These are phyloP conservation scores for Suhomyces faveliae DNA, from an alignment of 805 yeast species.

Conservation along the genomic window DNA sequence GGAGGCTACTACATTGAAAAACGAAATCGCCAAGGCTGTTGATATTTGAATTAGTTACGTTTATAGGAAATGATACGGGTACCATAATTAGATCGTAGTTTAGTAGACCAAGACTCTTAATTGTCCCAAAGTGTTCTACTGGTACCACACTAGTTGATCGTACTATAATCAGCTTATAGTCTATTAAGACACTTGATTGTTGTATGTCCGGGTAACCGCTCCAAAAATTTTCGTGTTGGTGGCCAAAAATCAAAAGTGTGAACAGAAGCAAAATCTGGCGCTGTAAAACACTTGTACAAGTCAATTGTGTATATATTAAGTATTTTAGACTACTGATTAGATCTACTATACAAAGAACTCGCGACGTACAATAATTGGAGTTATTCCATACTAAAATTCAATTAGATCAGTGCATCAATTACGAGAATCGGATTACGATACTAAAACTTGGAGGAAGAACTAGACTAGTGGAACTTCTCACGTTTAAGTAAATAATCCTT, in stretches of 20 bases:
- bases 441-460: conserved; percentile 1
- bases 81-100: background rate
- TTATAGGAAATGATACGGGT: background rate
- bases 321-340: conserved; percentile 41
- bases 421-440: conserved; percentile 1
- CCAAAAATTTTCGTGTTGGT: conserved; percentile 11
- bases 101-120: background rate
- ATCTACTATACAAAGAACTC: conserved; percentile 22
- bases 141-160: background rate
- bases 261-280: conserved; percentile 1
- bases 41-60: conserved; percentile 7
- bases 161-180: background rate
- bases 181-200: background rate
- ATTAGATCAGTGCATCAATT: background rate
- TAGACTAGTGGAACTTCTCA: background rate
- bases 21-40: conserved; percentile 12
- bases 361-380: background rate
- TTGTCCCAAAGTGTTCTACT: too few species aligned
- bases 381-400: background rate
- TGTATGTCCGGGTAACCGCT: conserved; percentile 15
- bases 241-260: conserved; percentile 8
- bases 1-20: conserved; percentile 11
- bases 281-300: background rate
- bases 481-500: conserved; percentile 1
- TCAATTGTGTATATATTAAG: background rate